Conservation (phyloP, 768 basidiomycete genomes). For the Hericium coralloides region DNA sequence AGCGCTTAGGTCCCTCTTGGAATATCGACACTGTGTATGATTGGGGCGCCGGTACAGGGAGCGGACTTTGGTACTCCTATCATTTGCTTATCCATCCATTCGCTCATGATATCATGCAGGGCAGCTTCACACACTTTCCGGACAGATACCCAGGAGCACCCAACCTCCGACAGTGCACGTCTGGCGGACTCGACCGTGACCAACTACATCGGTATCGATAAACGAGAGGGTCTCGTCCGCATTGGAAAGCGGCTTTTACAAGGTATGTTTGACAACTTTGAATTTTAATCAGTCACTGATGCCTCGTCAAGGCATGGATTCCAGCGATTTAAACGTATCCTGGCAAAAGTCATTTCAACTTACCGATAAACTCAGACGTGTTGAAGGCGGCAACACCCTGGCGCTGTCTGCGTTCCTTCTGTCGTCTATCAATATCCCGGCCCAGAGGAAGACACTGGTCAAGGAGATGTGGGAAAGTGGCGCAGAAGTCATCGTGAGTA, state of each 20-base stretch:
- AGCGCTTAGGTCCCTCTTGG: constrained; percentile 56
- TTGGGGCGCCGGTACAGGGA: constrained; percentile 80
- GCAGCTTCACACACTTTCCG: constrained; percentile 62
- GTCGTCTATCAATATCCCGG: constrained; percentile 54
- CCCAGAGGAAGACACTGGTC: constrained; percentile 57
- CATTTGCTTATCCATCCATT: constrained; percentile 4
- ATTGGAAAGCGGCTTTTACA: constrained; percentile 59
- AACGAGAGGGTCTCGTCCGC: constrained; percentile 55
- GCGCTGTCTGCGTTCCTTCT: constrained; percentile 84
- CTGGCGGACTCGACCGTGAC: constrained; percentile 43
- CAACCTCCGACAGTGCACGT: constrained; percentile 22
- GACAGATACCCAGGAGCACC: constrained; percentile 16
- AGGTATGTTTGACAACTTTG: constrained; percentile 29
- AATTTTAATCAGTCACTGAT: background rate
- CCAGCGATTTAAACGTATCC: constrained; percentile 33
- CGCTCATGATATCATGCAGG: constrained; percentile 31
- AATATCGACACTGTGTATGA: constrained; percentile 57
- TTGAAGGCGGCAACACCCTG: constrained; percentile 42
- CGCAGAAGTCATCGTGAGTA: constrained; percentile 66
- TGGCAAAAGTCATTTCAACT: constrained; percentile 55
- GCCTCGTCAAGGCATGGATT: constrained; percentile 33
- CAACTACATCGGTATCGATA: constrained; percentile 71
- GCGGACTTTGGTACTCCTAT: constrained; percentile 62
- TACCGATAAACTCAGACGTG: constrained; percentile 31
- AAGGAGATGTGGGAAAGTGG: constrained; percentile 91